These are phyloP conservation scores for Torulaspora quercuum DNA, from an alignment of 805 yeast species.

Conservation along the genomic window DNA sequence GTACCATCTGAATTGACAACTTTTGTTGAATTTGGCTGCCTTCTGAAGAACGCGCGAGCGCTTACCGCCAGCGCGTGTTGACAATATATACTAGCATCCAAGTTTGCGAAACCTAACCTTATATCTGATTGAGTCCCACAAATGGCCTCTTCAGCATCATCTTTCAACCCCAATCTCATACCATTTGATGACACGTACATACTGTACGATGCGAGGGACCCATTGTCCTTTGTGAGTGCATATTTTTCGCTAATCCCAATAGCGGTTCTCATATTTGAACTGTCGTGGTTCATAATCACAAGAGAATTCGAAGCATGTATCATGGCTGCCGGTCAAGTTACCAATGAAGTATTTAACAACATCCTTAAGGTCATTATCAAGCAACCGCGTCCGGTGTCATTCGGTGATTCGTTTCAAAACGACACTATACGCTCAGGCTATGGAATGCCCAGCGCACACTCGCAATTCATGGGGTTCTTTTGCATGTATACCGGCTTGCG, in stretches of 20 bases:
- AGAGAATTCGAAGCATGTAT: conserved; percentile 84
- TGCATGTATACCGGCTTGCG: conserved; percentile 53
- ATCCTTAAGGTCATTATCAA: conserved; percentile 58
- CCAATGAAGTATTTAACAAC: conserved; percentile 70
- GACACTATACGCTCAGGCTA: conserved; percentile 54
- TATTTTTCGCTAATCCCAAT: conserved; percentile 79
- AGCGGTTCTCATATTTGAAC: conserved; percentile 67
- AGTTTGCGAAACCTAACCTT: too few relatives aligned
- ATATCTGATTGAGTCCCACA: not conserved
- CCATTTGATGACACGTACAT: conserved; percentile 89
- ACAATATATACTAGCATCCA: too few relatives aligned
- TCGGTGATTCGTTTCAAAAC: conserved; percentile 37
- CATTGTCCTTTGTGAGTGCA: conserved; percentile 58
- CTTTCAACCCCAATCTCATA: conserved; percentile 30
- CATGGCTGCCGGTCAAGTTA: conserved; percentile 80
- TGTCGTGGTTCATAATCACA: conserved; percentile 77
- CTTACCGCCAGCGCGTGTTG: too few relatives aligned
- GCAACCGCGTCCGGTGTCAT: conserved; percentile 67
- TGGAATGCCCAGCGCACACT: conserved; percentile 98
- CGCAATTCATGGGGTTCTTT: conserved; percentile 91
- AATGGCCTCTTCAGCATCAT: conserved; percentile 10
- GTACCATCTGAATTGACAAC: too few relatives aligned
- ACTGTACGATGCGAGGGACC: conserved; percentile 65
- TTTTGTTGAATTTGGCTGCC: too few relatives aligned
- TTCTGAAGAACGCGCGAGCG: too few relatives aligned